Evolutionary conservation across 805 yeast genomes (phyloP), one percentile per base, ranked within the genome.

Genomic region (Myxozyma sirexii): DNA sequence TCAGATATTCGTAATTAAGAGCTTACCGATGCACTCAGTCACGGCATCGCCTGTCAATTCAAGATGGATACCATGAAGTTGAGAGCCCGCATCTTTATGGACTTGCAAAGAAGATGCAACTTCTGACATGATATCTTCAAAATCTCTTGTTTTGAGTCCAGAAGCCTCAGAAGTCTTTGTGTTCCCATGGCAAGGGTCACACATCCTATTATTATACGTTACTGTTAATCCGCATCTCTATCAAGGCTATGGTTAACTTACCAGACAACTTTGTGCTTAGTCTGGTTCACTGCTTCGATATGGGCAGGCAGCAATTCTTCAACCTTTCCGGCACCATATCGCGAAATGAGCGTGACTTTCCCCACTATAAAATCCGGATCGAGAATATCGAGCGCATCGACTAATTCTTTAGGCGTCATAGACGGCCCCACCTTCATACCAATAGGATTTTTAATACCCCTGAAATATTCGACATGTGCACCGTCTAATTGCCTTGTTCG

Each of bases 171-270:
- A 72, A 3, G 72, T 69, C 62, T 76, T 74, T 37, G 80, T 76
- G 64, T 76, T 76, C 3, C 80, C 80, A 47, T 76, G 80, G 69
- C 80, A 77, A 1, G 80, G 80, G 59, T 76, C 80, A 17, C 75
- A 74, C 57, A 77, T 73, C 64, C 64, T 60, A 33, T 3, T 38
- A 38, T 17, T 23, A 10, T 6, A 7, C 10, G 33, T 29, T 29
- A 29, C 10, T 29, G 10, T 29, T 29, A 10, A 29, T 29, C 23
- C 21, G 12, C 17, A 23, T 27, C 27, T 17, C 13, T 12, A 19
- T 48, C 31, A 35, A n/a, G 2, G 15, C 8, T 17, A 54, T n/a
- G 38, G 5, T 24, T 13, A 19, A 15, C 62, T 3, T 43, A 60
- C 80, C 80, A 76, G 21, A 77, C 80, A 3, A 74, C 77, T 57